A percentile compares a stretch with the other conserved stretches of the same genome.
These are phyloP conservation scores for Apiospora koreana DNA, from an alignment of 2,329 filamentous ascomycete species.

Conservation along the genomic window DNA sequence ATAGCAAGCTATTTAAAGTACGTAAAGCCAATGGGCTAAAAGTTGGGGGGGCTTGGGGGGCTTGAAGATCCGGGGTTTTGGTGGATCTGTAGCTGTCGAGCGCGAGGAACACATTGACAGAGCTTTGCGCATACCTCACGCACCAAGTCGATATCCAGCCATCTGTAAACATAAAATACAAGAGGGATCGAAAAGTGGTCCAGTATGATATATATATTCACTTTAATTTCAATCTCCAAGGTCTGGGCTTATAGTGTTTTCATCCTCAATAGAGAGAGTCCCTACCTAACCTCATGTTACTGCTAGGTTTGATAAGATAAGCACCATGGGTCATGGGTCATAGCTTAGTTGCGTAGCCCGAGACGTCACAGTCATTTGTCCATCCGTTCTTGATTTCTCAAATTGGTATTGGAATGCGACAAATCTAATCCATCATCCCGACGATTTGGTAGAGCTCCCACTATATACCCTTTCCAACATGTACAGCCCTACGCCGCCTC, in stretches of 20 bases:
- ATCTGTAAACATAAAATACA: too few relatives aligned
- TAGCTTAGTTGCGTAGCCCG: background rate
- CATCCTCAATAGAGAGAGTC: too few relatives aligned
- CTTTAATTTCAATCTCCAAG: too few relatives aligned
- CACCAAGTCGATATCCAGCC: too few relatives aligned
- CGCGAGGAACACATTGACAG: too few relatives aligned
- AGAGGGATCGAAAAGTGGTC: too few relatives aligned
- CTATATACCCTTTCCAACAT: conserved; percentile 14
- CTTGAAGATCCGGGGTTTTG: background rate
- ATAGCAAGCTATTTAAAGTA: background rate
- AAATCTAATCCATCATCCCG: background rate
- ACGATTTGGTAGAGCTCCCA: background rate
- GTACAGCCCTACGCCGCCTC: conserved; percentile 51
- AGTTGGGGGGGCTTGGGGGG: background rate
- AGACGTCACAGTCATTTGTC: background rate
- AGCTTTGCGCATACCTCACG: too few relatives aligned
- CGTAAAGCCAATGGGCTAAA: background rate
- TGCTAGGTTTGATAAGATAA: background rate
- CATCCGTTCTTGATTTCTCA: background rate
- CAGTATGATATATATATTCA: too few relatives aligned
- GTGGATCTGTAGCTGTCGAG: background rate
- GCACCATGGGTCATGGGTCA: background rate
- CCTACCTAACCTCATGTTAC: too few relatives aligned
- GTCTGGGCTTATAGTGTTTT: too few relatives aligned
- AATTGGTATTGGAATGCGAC: background rate